A percentile compares a stretch with the other conserved stretches of the same genome.
Conservation (phyloP, 78 protist genomes). For the Capsaspora owczarzaki region DNA sequence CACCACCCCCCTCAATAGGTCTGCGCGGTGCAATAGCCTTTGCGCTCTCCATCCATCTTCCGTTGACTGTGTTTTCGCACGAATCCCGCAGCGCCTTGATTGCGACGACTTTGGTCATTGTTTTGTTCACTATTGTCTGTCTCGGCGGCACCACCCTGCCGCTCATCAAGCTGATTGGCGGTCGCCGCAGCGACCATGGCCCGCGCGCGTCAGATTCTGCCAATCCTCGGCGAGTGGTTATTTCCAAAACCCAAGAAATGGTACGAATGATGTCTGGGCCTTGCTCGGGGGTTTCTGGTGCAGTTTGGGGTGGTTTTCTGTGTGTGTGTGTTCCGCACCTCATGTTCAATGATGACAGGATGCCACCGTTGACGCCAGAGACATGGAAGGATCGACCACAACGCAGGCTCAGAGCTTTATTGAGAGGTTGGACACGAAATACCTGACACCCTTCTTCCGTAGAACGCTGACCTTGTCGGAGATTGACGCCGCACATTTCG, state of each 20-base stretch:
- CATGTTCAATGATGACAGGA: not conserved
- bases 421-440: not conserved
- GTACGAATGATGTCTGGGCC: not conserved
- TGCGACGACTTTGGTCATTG: slow-evolving; percentile 49
- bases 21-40: slow-evolving; percentile 85
- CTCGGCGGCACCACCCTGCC: not conserved
- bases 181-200: not conserved
- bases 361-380: not conserved
- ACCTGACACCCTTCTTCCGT: not conserved
- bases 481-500: too few species aligned
- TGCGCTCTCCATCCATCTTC: slow-evolving; percentile 44
- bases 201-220: not conserved
- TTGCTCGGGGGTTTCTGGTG: not conserved
- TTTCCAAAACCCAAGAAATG: not conserved
- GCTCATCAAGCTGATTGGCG: not conserved
- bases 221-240: not conserved
- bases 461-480: not conserved
- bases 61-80: not conserved
- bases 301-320: not conserved
- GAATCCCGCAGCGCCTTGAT: slow-evolving; percentile 24
- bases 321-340: not conserved
- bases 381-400: not conserved
- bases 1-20: too few species aligned
- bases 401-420: not conserved
- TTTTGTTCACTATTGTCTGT: slow-evolving; percentile 37